Percentiles rank a stretch among this genome's conserved stretches.
Evolutionary conservation across 2,329 filamentous ascomycete genomes (phyloP).

Genomic region (Camillea tinctor): DNA sequence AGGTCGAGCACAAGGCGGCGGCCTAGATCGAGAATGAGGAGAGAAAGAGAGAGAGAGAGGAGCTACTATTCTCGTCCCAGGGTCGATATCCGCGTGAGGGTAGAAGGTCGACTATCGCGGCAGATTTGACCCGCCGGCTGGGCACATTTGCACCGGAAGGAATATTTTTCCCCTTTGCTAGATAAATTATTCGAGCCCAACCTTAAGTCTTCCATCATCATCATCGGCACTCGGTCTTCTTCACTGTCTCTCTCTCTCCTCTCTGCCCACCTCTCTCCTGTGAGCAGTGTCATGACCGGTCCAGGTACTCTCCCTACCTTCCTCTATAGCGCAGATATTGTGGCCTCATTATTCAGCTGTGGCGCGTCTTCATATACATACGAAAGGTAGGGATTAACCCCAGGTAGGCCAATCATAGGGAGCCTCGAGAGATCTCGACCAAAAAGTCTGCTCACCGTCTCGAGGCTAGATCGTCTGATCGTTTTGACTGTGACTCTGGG

Average conservation of each 20-base stretch:
- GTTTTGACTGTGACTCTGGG: slow-evolving; percentile 25
- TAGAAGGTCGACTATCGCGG: not conserved
- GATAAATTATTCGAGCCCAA: not conserved
- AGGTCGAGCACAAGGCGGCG: not conserved
- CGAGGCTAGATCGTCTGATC: slow-evolving; percentile 18
- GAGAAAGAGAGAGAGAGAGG: too few relatives aligned
- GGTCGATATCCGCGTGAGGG: not conserved
- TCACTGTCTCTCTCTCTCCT: too few relatives aligned
- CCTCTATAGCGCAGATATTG: not conserved
- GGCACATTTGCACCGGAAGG: not conserved
- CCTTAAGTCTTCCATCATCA: not conserved
- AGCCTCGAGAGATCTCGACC: slow-evolving; percentile 19
- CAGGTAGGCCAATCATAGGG: slow-evolving; percentile 30
- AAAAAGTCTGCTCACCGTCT: slow-evolving; percentile 26
- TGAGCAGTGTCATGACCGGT: not conserved
- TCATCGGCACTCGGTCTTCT: not conserved
- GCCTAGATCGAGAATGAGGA: not conserved
- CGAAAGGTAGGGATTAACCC: slow-evolving; percentile 25
- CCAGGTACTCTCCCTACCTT: not conserved
- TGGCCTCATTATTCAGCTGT: slow-evolving; percentile 35
- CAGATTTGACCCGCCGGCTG: not conserved
- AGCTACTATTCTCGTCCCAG: not conserved
- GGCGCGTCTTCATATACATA: slow-evolving; percentile 33
- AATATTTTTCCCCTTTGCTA: not conserved
- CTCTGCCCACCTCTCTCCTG: not conserved